Evolutionary conservation across 192 early-diverging fungal species (phyloP), one percentile per base, ranked within the genome.

Genomic region (Chytriomyces sp.): DNA sequence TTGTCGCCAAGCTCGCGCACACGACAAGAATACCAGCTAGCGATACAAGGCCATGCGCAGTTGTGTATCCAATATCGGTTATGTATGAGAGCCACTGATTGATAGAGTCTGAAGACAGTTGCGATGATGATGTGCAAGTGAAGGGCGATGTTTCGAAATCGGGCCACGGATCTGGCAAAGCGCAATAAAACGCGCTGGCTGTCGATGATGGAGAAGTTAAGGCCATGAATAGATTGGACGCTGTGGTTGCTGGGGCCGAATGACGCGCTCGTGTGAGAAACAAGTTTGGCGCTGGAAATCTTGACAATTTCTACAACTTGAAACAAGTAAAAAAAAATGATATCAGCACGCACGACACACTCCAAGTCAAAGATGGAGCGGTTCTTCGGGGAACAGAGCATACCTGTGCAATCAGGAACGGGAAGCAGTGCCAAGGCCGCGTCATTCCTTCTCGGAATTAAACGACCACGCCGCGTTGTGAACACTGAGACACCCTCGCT

Each of bases 351-450:
- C 45, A 46, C 57, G 6, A 44, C 26, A 43, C 20, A 67, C 4
- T 67, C 63, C 46, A 79, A 79, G 50, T 63, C 70, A 20, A 79
- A 79, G 45, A 61, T 79, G 50, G 8, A 60, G 13, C 62, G 78
- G 10, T 79, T 79, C 63, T 79, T 79, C 67, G 78, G 78, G 1
- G 78, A 79, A 28, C 44, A 18, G 1, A 53, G 61, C 2, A 74
- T 79, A 3, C 69, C 71, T 4, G 48, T 79, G 43, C 35, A 53
- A 24, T 46, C 26, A 60, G 78, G 69, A n/a, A 13, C 6, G 16
- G 78, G 78, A 7, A 67, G 50, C 64, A 48, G 16, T 43, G 24
- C 47, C 6, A 79, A 79, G 47, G 61, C 47, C 20, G 20, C 73
- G 6, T 7, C 8, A 2, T 69, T 69, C 20, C 46, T 69, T 16